Conservation (phyloP, 2,329 filamentous ascomycete species). For the Alternaria angustiovoidea region DNA sequence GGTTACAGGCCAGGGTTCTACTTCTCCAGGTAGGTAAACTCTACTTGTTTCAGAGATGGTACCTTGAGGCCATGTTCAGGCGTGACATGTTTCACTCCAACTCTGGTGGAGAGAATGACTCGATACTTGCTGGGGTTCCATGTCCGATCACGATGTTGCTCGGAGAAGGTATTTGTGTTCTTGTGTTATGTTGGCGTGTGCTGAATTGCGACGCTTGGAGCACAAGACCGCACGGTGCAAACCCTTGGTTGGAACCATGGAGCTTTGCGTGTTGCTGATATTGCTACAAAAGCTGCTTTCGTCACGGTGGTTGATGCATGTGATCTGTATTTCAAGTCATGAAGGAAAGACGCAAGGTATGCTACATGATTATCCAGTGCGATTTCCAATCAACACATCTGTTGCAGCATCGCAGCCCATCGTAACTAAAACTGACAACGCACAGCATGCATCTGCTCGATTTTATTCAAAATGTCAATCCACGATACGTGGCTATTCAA, state of each 20-base stretch:
- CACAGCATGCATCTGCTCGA: not conserved
- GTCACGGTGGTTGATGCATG: not conserved
- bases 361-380: not conserved
- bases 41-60: not conserved
- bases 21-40: not conserved
- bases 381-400: no score
- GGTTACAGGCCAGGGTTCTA: not conserved
- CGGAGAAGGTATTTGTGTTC: not conserved
- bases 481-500: not conserved
- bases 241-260: not conserved
- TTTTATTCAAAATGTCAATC: not conserved
- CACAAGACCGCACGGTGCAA: not conserved
- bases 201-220: not conserved
- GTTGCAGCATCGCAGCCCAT: not conserved
- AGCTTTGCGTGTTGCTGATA: not conserved
- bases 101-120: not conserved
- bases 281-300: not conserved
- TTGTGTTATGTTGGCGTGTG: not conserved
- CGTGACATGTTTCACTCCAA: slow-evolving; percentile 3
- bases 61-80: slow-evolving; percentile 1
- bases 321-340: not conserved
- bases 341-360: not conserved
- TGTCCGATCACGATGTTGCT: not conserved
- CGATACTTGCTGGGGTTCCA: not conserved
- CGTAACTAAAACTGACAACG: not conserved